These are phyloP conservation scores for Neoscytalidium dimidiatum DNA, from an alignment of 2,329 filamentous ascomycete species.

Conservation along the genomic window DNA sequence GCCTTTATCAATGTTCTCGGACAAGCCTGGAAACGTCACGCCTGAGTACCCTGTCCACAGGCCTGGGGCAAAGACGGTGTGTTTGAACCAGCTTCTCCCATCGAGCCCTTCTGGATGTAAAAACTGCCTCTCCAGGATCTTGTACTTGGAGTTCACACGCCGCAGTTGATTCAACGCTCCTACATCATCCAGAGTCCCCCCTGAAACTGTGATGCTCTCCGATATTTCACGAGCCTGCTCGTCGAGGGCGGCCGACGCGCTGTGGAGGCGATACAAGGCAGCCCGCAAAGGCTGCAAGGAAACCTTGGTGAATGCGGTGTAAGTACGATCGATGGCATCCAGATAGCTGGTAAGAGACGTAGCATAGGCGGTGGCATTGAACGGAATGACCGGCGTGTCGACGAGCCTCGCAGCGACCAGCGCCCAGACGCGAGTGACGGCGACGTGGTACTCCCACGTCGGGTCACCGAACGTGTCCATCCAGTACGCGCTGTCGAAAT, in stretches of 20 bases:
- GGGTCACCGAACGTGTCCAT: slow-evolving; percentile 77
- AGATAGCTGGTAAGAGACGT: slow-evolving; percentile 45
- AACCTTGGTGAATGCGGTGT: too few relatives aligned
- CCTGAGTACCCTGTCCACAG: slow-evolving; percentile 90
- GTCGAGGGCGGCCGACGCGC: too few relatives aligned
- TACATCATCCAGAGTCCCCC: slow-evolving; percentile 77
- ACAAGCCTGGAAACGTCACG: slow-evolving; percentile 65
- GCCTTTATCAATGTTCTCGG: slow-evolving; percentile 60
- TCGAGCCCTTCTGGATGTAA: slow-evolving; percentile 76
- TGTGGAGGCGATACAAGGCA: too few relatives aligned
- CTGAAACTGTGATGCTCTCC: slow-evolving; percentile 63
- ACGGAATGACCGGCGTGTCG: slow-evolving; percentile 49
- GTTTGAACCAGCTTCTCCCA: slow-evolving; percentile 85
- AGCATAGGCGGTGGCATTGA: slow-evolving; percentile 52
- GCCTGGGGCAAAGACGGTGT: slow-evolving; percentile 89
- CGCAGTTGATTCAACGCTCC: slow-evolving; percentile 64
- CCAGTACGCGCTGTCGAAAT: slow-evolving; percentile 84
- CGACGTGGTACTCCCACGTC: slow-evolving; percentile 58
- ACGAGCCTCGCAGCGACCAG: slow-evolving; percentile 48
- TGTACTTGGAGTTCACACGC: slow-evolving; percentile 82
- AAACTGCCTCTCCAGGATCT: slow-evolving; percentile 79
- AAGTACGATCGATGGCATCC: slow-evolving; percentile 40
- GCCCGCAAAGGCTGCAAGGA: slow-evolving; percentile 44
- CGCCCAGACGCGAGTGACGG: slow-evolving; percentile 49
- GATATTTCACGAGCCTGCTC: too few relatives aligned